These are phyloP conservation scores for Symbiodinium natans DNA, from an alignment of 73 alveolate genomes.

Conservation along the genomic window DNA sequence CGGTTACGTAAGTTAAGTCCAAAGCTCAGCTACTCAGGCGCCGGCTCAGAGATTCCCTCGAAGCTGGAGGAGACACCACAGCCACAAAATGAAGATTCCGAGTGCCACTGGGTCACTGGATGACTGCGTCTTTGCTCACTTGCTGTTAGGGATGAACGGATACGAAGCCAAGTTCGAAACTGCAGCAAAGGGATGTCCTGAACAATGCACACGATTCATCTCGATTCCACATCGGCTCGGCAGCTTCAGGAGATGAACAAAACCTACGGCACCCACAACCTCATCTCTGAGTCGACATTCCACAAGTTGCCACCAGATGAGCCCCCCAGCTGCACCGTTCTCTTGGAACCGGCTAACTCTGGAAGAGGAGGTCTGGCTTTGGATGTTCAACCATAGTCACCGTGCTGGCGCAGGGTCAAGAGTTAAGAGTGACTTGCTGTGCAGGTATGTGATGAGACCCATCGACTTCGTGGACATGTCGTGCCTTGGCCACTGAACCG, in stretches of 20 bases:
- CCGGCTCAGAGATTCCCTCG: neutral
- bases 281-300: conserved; percentile 65
- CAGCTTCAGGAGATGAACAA: conserved; percentile 88
- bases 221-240: too few relatives aligned
- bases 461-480: conserved; percentile 52
- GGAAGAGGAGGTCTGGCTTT: too few relatives aligned
- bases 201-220: too few relatives aligned
- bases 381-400: neutral
- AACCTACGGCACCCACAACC: conserved; percentile 74
- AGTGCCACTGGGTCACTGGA: too few relatives aligned
- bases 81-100: too few relatives aligned
- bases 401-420: too few relatives aligned
- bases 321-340: neutral
- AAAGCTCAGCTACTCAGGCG: neutral
- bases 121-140: too few relatives aligned
- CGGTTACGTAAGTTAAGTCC: too few relatives aligned
- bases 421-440: neutral
- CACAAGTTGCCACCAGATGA: conserved; percentile 24
- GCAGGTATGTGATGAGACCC: conserved; percentile 55
- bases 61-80: neutral
- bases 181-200: too few relatives aligned
- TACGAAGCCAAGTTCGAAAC: too few relatives aligned
- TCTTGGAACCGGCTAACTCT: too few relatives aligned
- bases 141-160: too few relatives aligned
- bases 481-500: conserved; percentile 41